Evolutionary conservation across 2,329 filamentous ascomycete species (phyloP).

Genomic region (Podosphaera fusca): DNA sequence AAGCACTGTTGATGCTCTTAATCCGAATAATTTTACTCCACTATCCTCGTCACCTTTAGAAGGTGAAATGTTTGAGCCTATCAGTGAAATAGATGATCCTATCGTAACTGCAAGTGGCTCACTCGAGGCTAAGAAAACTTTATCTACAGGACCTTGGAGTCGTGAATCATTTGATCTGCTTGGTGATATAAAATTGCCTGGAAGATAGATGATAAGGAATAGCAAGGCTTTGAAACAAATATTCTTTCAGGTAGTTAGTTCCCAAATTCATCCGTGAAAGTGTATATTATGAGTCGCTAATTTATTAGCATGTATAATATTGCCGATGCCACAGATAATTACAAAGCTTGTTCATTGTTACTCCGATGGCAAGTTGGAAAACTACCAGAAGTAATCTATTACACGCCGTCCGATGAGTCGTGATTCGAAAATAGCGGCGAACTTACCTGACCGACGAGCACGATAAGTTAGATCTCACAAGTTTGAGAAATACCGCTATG

Average conservation of each 20-base stretch:
- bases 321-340: too few relatives aligned
- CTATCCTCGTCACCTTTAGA: constrained; percentile 5
- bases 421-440: too few relatives aligned
- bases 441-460: too few relatives aligned
- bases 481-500: too few relatives aligned
- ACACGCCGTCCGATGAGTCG: too few relatives aligned
- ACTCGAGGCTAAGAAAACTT: not conserved
- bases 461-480: too few relatives aligned
- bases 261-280: not conserved
- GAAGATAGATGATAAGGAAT: constrained; percentile 1
- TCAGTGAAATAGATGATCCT: not conserved
- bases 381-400: too few relatives aligned
- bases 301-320: not conserved
- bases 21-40: constrained; percentile 4
- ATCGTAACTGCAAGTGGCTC: not conserved
- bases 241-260: not conserved
- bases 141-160: constrained; percentile 15
- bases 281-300: not conserved
- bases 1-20: constrained; percentile 7
- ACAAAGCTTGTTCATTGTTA: too few relatives aligned
- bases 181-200: constrained; percentile 10
- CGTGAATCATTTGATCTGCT: constrained; percentile 18
- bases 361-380: too few relatives aligned
- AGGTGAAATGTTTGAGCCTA: constrained; percentile 1
- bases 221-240: not conserved